Conservation (phyloP, 225 moss, liverwort and hornwort genomes). For the Pseudoscleropodium purum region DNA sequence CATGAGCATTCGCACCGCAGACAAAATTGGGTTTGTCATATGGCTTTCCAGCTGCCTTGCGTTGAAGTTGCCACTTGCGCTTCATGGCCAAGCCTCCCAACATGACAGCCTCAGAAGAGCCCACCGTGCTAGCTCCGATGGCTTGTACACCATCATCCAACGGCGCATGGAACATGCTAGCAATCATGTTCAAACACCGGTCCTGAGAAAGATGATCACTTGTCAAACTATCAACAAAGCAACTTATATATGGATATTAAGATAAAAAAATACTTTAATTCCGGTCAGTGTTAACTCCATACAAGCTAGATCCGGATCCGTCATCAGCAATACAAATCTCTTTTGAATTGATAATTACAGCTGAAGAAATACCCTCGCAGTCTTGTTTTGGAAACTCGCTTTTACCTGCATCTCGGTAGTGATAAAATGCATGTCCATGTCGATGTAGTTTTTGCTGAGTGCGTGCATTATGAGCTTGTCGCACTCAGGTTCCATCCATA, state of each 20-base stretch:
- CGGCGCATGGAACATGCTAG: conserved; percentile 71
- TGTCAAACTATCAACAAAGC: background rate
- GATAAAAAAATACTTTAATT: no score
- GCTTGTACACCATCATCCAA: conserved; percentile 38
- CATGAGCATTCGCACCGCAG: conserved; percentile 83
- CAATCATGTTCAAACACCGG: conserved; percentile 86
- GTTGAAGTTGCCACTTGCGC: conserved; percentile 75
- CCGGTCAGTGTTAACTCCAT: background rate
- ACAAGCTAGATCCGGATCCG: background rate
- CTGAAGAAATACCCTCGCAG: background rate
- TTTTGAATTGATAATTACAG: background rate
- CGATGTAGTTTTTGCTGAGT: conserved; percentile 71
- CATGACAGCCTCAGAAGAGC: conserved; percentile 95
- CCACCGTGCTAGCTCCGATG: conserved; percentile 75
- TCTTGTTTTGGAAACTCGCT: background rate
- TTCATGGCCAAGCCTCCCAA: conserved; percentile 79
- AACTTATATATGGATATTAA: background rate
- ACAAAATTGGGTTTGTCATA: conserved; percentile 81
- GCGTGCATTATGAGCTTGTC: conserved; percentile 66
- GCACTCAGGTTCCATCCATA: conserved; percentile 98
- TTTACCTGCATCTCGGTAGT: conserved; percentile 84
- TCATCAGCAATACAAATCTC: background rate
- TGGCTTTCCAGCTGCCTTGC: conserved; percentile 80
- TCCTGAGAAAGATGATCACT: conserved; percentile 25
- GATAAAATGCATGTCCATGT: conserved; percentile 89